phyloP scores from a whole-genome alignment of 2,329 filamentous ascomycete genomes.

The Arthrobotrys entomopaga region DNA sequence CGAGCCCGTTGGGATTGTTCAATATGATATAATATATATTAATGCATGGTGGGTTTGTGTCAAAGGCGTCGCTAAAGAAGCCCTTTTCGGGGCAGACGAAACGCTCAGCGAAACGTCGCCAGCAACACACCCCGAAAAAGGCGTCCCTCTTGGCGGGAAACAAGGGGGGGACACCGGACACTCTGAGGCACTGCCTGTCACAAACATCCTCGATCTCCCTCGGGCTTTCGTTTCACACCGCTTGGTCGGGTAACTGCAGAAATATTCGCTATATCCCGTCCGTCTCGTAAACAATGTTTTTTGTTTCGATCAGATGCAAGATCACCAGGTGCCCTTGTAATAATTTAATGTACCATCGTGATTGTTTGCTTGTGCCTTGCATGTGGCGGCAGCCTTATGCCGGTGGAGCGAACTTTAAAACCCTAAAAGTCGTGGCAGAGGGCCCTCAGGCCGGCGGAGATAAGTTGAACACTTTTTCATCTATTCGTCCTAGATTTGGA shows the following conservation, averaged over 20 bases:
- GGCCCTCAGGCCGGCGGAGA: not conserved
- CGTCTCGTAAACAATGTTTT: constrained; percentile 37
- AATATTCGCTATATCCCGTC: not conserved
- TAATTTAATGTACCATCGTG: constrained; percentile 1
- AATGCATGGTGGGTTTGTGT: constrained; percentile 16
- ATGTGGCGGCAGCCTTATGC: not conserved
- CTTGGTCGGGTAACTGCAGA: constrained; percentile 2
- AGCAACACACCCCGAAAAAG: constrained; percentile 26
- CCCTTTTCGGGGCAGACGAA: constrained; percentile 45
- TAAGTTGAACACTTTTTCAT: no score
- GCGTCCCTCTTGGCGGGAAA: not conserved
- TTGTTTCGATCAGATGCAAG: constrained; percentile 35
- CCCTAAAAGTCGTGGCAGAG: not conserved
- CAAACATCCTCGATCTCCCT: constrained; percentile 29
- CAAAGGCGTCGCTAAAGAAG: constrained; percentile 31
- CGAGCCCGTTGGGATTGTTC: not conserved
- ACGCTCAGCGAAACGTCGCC: constrained; percentile 53
- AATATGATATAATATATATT: no score
- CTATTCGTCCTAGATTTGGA: no score
- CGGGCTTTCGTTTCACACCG: constrained; percentile 38
- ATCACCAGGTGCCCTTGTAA: not conserved
- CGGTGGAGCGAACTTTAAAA: not conserved
- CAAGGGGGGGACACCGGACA: constrained; percentile 16
- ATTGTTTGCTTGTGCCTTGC: not conserved
- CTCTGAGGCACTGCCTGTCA: constrained; percentile 43